Evolutionary conservation across 2,329 filamentous ascomycete genomes (phyloP).

Genomic region (Cercospora citrullina): DNA sequence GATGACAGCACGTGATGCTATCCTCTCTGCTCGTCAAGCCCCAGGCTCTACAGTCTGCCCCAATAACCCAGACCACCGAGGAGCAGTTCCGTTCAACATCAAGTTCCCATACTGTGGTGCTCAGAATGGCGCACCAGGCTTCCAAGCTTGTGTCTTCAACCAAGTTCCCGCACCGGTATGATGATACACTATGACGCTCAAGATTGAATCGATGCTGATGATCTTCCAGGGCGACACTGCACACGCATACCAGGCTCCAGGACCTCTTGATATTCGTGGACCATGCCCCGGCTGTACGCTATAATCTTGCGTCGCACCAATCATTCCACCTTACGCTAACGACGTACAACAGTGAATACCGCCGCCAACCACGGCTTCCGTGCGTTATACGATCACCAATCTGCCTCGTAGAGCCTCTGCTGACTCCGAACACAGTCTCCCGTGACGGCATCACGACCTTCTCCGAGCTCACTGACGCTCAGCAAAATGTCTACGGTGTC

Average conservation of each 20-base stretch:
- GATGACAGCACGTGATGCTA: constrained; percentile 38
- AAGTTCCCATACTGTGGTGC: constrained; percentile 43
- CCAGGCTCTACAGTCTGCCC: constrained; percentile 37
- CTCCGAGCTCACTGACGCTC: constrained; percentile 46
- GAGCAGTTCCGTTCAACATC: constrained; percentile 39
- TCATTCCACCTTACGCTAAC: neutral
- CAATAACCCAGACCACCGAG: constrained; percentile 44
- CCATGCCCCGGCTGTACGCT: constrained; percentile 26
- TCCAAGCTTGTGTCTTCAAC: constrained; percentile 43
- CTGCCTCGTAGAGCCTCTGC: neutral
- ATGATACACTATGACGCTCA: too few species aligned
- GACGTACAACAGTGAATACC: constrained; percentile 33
- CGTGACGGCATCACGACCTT: constrained; percentile 46
- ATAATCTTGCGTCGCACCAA: neutral
- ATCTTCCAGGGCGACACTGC: constrained; percentile 41
- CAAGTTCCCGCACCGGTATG: constrained; percentile 40
- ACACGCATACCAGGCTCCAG: constrained; percentile 42
- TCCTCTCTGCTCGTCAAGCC: constrained; percentile 32
- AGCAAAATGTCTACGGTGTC: constrained; percentile 51
- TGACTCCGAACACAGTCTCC: neutral
- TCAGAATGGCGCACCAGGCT: constrained; percentile 44
- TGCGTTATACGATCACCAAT: constrained; percentile 20
- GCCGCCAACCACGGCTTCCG: constrained; percentile 43
- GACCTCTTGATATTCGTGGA: constrained; percentile 44
- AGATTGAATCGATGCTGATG: neutral